phyloP scores from a whole-genome alignment of 768 basidiomycete genomes.

The Phlebiopsis gigantea region DNA sequence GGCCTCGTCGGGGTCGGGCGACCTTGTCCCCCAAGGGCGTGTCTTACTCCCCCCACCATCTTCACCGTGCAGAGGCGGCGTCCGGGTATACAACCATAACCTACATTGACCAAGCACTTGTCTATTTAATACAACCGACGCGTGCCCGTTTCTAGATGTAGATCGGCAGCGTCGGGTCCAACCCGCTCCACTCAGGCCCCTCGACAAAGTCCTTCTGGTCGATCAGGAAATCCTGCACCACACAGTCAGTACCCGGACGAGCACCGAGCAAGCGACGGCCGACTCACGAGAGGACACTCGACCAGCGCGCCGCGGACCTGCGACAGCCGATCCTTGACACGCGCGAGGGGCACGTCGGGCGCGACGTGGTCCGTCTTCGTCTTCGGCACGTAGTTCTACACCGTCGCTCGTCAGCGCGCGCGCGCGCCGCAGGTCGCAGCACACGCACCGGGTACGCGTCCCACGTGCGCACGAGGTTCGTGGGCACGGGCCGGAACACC shows the following conservation, averaged over 20 bases:
- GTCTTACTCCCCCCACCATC: neutral
- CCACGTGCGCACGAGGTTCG: slow-evolving; percentile 78
- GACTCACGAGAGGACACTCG: slow-evolving; percentile 61
- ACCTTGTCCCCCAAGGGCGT: neutral
- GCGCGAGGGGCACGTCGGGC: slow-evolving; percentile 55
- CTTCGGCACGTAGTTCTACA: slow-evolving; percentile 70
- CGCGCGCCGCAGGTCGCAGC: neutral
- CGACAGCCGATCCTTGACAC: slow-evolving; percentile 71
- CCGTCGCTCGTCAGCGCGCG: neutral
- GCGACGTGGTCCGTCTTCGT: slow-evolving; percentile 79
- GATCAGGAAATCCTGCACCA: slow-evolving; percentile 72
- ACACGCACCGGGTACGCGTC: slow-evolving; percentile 60
- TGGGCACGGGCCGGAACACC: slow-evolving; percentile 82
- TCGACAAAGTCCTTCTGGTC: slow-evolving; percentile 69
- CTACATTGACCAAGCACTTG: neutral
- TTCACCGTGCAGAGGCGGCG: neutral
- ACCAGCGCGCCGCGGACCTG: slow-evolving; percentile 70
- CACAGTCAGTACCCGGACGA: neutral
- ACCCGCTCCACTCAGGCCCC: slow-evolving; percentile 65
- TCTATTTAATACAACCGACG: neutral
- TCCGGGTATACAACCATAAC: neutral
- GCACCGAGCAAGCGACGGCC: neutral
- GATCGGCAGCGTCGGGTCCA: slow-evolving; percentile 76
- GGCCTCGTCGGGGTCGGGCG: neutral
- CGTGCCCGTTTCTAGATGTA: slow-evolving; percentile 46